Percentiles rank a stretch among this genome's conserved stretches.
phyloP scores from a whole-genome alignment of 371 early-diverging fungal genomes.

The Batkoa obscura region DNA sequence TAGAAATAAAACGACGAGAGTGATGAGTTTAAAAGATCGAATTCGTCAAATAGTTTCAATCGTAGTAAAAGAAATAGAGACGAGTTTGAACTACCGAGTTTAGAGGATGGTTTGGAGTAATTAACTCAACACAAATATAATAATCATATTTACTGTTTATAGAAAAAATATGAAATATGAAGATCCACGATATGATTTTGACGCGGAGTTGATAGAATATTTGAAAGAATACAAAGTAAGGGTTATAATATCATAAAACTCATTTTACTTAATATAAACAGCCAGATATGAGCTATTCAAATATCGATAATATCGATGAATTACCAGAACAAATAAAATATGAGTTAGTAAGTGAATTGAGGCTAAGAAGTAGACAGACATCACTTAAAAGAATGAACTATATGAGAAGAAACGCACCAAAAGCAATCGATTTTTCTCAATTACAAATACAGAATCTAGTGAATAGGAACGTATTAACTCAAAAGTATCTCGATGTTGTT shows the following conservation, averaged over 20 bases:
- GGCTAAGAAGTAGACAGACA: constrained; percentile 57
- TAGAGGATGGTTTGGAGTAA: constrained; percentile 12
- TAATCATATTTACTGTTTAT: background rate
- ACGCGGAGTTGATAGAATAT: constrained; percentile 34
- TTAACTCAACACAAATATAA: background rate
- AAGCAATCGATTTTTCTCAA: constrained; percentile 71
- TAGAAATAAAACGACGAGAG: too few relatives aligned
- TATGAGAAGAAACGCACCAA: constrained; percentile 42
- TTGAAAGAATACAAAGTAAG: constrained; percentile 26
- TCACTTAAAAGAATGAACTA: constrained; percentile 51
- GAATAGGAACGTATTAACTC: constrained; percentile 69
- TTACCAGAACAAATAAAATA: constrained; percentile 77
- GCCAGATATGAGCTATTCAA: constrained; percentile 39
- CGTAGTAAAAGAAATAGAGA: constrained; percentile 26
- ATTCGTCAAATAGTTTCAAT: background rate
- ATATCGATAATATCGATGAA: constrained; percentile 31
- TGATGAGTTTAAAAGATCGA: constrained; percentile 1
- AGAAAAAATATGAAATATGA: constrained; percentile 11
- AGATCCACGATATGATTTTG: constrained; percentile 46
- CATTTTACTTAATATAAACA: constrained; percentile 11
- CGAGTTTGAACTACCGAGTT: constrained; percentile 50
- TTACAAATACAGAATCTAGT: constrained; percentile 73
- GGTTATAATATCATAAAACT: constrained; percentile 10
- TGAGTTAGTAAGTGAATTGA: constrained; percentile 76
- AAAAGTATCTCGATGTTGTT: constrained; percentile 43